Percentiles rank a stretch among this genome's conserved stretches.
These are phyloP conservation scores for Naganishia vishniacii DNA, from an alignment of 768 basidiomycete species.

Conservation along the genomic window DNA sequence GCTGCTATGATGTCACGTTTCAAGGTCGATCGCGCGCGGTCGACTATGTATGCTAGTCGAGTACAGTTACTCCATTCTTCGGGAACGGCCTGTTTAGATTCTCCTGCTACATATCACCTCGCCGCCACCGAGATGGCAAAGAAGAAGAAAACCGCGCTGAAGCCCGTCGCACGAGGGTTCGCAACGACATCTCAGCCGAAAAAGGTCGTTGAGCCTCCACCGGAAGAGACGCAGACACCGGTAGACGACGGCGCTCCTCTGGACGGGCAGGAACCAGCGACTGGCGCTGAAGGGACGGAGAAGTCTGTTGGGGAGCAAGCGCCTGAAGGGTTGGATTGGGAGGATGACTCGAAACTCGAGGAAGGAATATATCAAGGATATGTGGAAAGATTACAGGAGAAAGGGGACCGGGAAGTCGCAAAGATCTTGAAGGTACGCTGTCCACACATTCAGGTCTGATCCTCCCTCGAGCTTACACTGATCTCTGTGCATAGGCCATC, in stretches of 20 bases:
- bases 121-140: conserved; percentile 34
- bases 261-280: background rate
- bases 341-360: conserved; percentile 39
- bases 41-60: too few relatives aligned
- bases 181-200: conserved; percentile 42
- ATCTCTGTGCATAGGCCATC: conserved; percentile 56
- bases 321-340: conserved; percentile 36
- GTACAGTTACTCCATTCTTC: too few relatives aligned
- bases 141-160: conserved; percentile 47
- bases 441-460: background rate
- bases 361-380: conserved; percentile 59
- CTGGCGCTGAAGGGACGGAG: background rate
- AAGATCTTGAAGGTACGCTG: conserved; percentile 62
- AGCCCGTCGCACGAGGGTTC: conserved; percentile 45
- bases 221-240: background rate
- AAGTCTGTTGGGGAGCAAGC: conserved; percentile 7
- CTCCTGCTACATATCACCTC: too few relatives aligned
- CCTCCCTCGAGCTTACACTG: too few relatives aligned
- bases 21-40: too few relatives aligned
- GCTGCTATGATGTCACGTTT: too few relatives aligned
- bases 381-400: conserved; percentile 79
- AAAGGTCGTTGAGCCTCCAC: conserved; percentile 28
- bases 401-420: conserved; percentile 75
- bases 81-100: too few relatives aligned
- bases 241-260: background rate